Evolutionary conservation across 2,329 filamentous ascomycete genomes (phyloP), one percentile per base, ranked within the genome.

Genomic region (Aspergillus terreus): DNA sequence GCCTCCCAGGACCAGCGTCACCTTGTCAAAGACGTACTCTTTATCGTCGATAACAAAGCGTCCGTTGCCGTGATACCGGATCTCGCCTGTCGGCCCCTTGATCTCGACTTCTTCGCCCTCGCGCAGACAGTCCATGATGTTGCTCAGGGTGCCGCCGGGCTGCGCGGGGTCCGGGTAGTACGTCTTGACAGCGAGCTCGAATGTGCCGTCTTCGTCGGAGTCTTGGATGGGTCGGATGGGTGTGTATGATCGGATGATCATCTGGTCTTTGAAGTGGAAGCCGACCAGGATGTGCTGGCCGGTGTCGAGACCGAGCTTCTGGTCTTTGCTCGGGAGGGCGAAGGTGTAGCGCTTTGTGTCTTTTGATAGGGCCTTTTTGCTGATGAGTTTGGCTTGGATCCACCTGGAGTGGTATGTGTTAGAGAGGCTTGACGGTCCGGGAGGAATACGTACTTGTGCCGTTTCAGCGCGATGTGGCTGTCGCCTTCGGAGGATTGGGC

Each of bases 261-360:
- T 77, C 46, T 72, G 70, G 55, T 81, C 78, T 40, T 68, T 60
- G 52, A 81, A 68, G 52, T 82, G 78, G 57, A 81, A 80, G 2
- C 78, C 79, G 7, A 82, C 54, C 49, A 79, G 72, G 19, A 82
- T 63, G 56, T 82, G 79, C 58, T 82, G 77, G 48, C 78, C 77
- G 0, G 76, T 81, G 14, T 70, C 71, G 0, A 81, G 62, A 0
- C 78, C 78, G 0, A 82, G 69, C 6, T 71, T 64, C n/a, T 69
- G 64, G 32, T 68, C 66, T 17, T 57, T 61, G 1, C 68, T 60
- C 0, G 76, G 75, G 2, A 56, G 38, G 11, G 25, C 15, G 12
- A 58, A 58, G 30, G 43, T 55, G 42, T 58, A 58, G 6, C 51
- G 47, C 7, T 51, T 40, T 11, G 54, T 58, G 44, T 81, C 76